These are phyloP conservation scores for Verticillium nubilum DNA, from an alignment of 2,329 filamentous ascomycete species.

Conservation along the genomic window DNA sequence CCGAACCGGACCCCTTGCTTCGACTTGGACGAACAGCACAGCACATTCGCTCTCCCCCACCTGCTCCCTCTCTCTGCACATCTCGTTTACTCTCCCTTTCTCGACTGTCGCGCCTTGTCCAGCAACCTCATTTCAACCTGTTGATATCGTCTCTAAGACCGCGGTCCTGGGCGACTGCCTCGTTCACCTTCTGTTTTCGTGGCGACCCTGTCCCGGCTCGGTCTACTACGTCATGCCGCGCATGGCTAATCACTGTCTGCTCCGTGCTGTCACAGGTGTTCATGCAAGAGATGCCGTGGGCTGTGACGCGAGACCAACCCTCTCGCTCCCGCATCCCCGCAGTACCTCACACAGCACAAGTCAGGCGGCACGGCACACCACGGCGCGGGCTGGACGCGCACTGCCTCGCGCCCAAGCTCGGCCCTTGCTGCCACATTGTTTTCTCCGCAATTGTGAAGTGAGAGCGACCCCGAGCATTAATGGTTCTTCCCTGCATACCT, in stretches of 20 bases:
- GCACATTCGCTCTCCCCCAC: background rate
- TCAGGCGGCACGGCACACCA: background rate
- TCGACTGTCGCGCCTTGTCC: too few relatives aligned
- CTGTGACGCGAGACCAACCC: background rate
- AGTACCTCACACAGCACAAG: background rate
- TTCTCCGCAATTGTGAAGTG: background rate
- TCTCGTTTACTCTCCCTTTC: background rate
- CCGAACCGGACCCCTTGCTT: background rate
- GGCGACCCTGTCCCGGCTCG: background rate
- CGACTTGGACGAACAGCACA: background rate
- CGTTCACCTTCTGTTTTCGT: background rate
- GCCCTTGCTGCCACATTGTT: background rate
- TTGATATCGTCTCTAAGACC: too few relatives aligned
- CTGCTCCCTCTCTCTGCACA: background rate
- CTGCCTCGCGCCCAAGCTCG: background rate
- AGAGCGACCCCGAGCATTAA: background rate
- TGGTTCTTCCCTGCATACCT: background rate
- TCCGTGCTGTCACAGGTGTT: slow-evolving; percentile 12
- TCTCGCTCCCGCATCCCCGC: background rate
- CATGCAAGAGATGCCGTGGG: slow-evolving; percentile 8
- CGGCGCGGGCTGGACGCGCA: background rate
- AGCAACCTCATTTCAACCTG: too few relatives aligned
- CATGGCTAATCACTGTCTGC: slow-evolving; percentile 7
- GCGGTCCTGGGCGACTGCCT: background rate
- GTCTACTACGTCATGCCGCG: background rate